These are phyloP conservation scores for Solanum neorickii DNA, from an alignment of 257 asterid genomes.

Conservation along the genomic window DNA sequence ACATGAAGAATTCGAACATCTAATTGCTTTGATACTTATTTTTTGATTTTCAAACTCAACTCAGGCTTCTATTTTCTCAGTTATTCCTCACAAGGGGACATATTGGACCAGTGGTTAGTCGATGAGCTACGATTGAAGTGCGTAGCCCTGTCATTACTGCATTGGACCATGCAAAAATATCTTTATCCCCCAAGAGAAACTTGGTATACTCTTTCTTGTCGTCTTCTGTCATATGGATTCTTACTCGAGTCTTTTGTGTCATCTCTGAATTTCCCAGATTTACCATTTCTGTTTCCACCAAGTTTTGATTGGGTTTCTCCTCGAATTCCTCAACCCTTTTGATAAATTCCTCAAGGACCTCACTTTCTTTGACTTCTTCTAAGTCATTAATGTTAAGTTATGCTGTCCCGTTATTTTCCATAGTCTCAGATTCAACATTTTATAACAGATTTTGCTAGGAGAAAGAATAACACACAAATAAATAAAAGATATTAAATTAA, in stretches of 20 bases:
- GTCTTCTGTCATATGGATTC: neutral
- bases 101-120: neutral
- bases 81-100: neutral
- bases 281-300: neutral
- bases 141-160: neutral
- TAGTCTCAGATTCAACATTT: neutral
- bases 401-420: neutral
- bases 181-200: neutral
- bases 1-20: neutral
- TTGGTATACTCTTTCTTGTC: neutral
- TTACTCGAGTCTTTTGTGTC: neutral
- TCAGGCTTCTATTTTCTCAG: neutral
- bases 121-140: neutral
- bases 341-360: no score
- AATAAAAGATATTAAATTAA: no score
- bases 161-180: neutral
- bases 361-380: neutral
- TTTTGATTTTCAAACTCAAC: neutral
- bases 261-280: neutral
- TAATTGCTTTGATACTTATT: neutral
- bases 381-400: neutral
- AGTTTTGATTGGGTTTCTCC: neutral
- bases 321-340: no score
- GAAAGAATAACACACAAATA: no score
- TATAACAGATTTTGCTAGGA: neutral